Percentiles rank a stretch among this genome's conserved stretches.
These are phyloP conservation scores for Metschnikowia noctiluminum DNA, from an alignment of 805 yeast species.

Conservation along the genomic window DNA sequence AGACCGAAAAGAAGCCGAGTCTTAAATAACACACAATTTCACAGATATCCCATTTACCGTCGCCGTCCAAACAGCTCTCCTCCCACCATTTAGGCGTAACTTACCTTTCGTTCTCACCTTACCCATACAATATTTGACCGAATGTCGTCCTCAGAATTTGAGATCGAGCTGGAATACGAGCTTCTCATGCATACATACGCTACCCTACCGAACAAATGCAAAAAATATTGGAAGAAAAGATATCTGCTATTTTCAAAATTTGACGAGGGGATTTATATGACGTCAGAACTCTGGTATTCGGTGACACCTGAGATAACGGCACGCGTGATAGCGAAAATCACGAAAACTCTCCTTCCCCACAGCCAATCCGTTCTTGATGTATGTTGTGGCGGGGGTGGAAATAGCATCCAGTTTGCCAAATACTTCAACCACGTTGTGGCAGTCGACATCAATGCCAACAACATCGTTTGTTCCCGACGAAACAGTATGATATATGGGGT, in stretches of 20 bases:
- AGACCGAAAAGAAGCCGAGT: too few relatives aligned
- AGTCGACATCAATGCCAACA: constrained; percentile 56
- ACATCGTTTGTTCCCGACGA: constrained; percentile 61
- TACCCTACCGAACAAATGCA: constrained; percentile 38
- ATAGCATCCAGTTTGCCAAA: constrained; percentile 70
- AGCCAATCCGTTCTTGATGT: constrained; percentile 55
- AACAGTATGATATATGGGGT: constrained; percentile 67
- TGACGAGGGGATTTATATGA: constrained; percentile 67
- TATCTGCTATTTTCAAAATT: constrained; percentile 56
- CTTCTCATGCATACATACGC: constrained; percentile 36
- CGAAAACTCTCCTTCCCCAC: constrained; percentile 49
- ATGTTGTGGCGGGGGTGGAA: constrained; percentile 89
- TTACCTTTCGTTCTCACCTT: too few relatives aligned
- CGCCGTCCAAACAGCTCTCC: too few relatives aligned
- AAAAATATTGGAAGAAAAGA: constrained; percentile 64
- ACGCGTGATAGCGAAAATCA: constrained; percentile 50
- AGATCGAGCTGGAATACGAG: constrained; percentile 21
- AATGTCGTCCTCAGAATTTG: constrained; percentile 11
- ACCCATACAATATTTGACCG: not conserved
- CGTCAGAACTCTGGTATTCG: constrained; percentile 77
- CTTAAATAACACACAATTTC: too few relatives aligned
- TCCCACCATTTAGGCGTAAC: too few relatives aligned
- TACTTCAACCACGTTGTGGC: constrained; percentile 56
- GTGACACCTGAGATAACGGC: constrained; percentile 85
- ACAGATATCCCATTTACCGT: too few relatives aligned